Percentiles rank a stretch among this genome's conserved stretches.
These are phyloP conservation scores for Epithele typhae DNA, from an alignment of 768 basidiomycete genomes.

Conservation along the genomic window DNA sequence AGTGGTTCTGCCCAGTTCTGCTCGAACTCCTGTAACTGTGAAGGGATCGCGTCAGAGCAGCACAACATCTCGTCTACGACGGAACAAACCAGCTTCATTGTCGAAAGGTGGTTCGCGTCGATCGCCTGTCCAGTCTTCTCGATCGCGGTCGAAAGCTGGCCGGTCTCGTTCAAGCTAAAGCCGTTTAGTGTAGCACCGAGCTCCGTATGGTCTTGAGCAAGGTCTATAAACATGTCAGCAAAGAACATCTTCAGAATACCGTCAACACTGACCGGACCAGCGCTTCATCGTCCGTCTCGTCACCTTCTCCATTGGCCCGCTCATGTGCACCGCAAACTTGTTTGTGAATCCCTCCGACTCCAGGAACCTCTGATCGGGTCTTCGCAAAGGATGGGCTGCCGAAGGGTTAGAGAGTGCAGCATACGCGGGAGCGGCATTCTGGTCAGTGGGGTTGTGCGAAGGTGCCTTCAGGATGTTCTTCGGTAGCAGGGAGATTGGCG, in stretches of 20 bases:
- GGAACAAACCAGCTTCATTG: slow-evolving; percentile 72
- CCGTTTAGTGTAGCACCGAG: slow-evolving; percentile 90
- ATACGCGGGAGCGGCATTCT: slow-evolving; percentile 67
- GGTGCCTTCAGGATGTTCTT: slow-evolving; percentile 97
- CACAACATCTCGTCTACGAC: not conserved
- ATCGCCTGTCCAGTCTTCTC: slow-evolving; percentile 98
- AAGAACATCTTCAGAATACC: not conserved
- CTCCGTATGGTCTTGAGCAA: slow-evolving; percentile 83
- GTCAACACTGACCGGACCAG: slow-evolving; percentile 72
- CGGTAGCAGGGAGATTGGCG: slow-evolving; percentile 85
- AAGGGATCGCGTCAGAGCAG: slow-evolving; percentile 1
- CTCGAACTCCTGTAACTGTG: slow-evolving; percentile 88
- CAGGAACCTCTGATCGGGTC: slow-evolving; percentile 92
- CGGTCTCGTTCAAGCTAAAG: slow-evolving; percentile 84
- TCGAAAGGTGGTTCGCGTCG: slow-evolving; percentile 90
- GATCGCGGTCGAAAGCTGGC: slow-evolving; percentile 71
- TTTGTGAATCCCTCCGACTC: slow-evolving; percentile 95
- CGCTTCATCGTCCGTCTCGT: slow-evolving; percentile 88
- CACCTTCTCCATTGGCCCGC: slow-evolving; percentile 94
- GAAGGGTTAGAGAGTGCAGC: slow-evolving; percentile 86
- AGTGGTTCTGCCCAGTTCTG: slow-evolving; percentile 94
- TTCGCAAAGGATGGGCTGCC: slow-evolving; percentile 80
- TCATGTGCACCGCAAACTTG: slow-evolving; percentile 91
- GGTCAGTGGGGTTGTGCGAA: slow-evolving; percentile 89
- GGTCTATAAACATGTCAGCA: slow-evolving; percentile 46